phyloP scores from a whole-genome alignment of 208 protist genomes.

The Leishmania mexicana region DNA sequence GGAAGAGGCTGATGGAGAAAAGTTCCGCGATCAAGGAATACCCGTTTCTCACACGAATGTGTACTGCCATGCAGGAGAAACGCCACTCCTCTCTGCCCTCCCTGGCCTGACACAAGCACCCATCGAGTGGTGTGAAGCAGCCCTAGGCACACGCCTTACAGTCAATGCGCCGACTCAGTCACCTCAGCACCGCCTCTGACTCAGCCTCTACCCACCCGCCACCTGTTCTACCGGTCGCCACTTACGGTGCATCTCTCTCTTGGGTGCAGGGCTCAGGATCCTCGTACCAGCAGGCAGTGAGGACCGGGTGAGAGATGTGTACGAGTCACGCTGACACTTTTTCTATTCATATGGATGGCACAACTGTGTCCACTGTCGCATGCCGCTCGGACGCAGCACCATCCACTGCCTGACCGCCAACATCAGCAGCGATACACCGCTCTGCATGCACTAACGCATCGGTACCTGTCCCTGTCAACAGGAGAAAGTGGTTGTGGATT shows the following conservation, averaged over 20 bases:
- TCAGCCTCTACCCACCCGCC: background rate
- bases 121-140: background rate
- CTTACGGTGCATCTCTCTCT: background rate
- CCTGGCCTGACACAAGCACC: background rate
- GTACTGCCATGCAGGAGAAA: background rate
- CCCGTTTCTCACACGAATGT: too few species aligned
- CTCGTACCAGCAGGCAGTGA: background rate
- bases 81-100: background rate
- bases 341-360: background rate
- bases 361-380: background rate
- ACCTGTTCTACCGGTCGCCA: background rate
- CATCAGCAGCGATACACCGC: background rate
- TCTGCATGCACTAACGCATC: too few species aligned
- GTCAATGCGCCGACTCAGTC: background rate
- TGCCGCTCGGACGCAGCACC: background rate
- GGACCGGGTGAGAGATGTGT: background rate
- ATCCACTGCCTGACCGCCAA: background rate
- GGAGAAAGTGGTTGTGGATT: background rate
- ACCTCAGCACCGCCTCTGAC: background rate
- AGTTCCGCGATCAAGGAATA: too few species aligned
- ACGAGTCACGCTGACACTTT: background rate
- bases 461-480: background rate
- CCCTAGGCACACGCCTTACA: background rate
- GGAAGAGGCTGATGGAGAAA: too few species aligned
- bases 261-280: background rate